phyloP scores from a whole-genome alignment of 2,329 filamentous ascomycete species.

The Metarhizium humberi region DNA sequence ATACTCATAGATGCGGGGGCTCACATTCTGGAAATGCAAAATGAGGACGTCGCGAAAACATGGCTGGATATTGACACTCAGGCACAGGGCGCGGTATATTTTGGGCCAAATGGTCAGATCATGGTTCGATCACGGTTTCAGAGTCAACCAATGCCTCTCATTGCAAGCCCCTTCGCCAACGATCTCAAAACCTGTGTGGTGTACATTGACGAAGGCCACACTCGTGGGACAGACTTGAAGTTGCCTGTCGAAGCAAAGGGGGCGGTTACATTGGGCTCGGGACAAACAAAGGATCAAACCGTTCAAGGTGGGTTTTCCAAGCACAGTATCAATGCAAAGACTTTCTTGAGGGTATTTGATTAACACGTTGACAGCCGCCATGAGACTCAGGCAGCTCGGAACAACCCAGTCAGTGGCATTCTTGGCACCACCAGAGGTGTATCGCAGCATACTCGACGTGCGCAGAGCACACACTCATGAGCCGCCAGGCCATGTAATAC shows the following conservation, averaged over 20 bases:
- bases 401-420: conserved; percentile 47
- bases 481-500: too few relatives aligned
- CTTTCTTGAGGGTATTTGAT: too few relatives aligned
- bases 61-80: conserved; percentile 35
- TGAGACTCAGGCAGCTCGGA: conserved; percentile 51
- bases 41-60: conserved; percentile 37
- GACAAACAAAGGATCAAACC: conserved; percentile 56
- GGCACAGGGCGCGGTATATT: conserved; percentile 38
- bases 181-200: conserved; percentile 51
- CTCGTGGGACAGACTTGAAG: conserved; percentile 56
- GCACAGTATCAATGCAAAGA: neutral
- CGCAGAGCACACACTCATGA: too few relatives aligned
- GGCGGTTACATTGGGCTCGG: conserved; percentile 55
- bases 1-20: conserved; percentile 59
- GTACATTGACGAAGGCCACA: conserved; percentile 62
- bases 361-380: conserved; percentile 38
- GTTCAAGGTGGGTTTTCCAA: conserved; percentile 46
- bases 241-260: conserved; percentile 49
- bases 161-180: conserved; percentile 46
- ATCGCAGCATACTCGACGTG: too few relatives aligned
- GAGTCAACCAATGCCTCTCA: conserved; percentile 40
- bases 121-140: conserved; percentile 35
- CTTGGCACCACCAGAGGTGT: conserved; percentile 48
- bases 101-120: conserved; percentile 44
- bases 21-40: conserved; percentile 54